Conservation (phyloP, 2,329 filamentous ascomycete genomes). For the Graphiopsis chlorocephala region DNA sequence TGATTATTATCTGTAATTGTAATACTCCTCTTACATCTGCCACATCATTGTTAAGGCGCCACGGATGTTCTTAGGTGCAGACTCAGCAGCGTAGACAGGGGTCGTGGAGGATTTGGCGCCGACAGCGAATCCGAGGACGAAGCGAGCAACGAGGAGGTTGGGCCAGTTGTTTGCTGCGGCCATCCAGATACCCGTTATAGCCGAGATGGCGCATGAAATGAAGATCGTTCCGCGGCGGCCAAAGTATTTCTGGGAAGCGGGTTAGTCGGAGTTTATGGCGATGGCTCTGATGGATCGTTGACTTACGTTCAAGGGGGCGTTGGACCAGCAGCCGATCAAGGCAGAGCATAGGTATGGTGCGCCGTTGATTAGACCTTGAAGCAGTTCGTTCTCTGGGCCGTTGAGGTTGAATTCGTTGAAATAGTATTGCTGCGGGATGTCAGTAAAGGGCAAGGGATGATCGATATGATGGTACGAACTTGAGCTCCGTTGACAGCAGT, state of each 20-base stretch:
- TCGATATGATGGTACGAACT: not conserved
- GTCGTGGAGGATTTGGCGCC: constrained; percentile 43
- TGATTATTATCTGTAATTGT: not conserved
- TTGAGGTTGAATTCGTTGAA: constrained; percentile 29
- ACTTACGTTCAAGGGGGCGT: constrained; percentile 62
- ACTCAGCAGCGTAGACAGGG: constrained; percentile 43
- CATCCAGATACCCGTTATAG: constrained; percentile 57
- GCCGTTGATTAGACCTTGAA: constrained; percentile 57
- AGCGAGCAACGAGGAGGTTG: constrained; percentile 66
- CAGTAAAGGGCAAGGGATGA: not conserved
- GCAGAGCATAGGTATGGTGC: constrained; percentile 66
- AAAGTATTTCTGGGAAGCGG: constrained; percentile 48
- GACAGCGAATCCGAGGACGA: constrained; percentile 63
- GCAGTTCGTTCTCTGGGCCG: constrained; percentile 22
- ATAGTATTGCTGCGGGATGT: constrained; percentile 23
- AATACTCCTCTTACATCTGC: constrained; percentile 41
- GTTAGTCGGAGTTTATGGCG: not conserved
- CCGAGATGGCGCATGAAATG: constrained; percentile 68
- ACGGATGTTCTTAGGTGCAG: constrained; percentile 38
- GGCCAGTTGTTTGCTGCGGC: constrained; percentile 69
- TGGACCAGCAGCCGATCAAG: constrained; percentile 69
- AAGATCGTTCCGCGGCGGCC: constrained; percentile 75
- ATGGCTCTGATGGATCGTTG: not conserved
- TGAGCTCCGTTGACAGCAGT: constrained; percentile 49
- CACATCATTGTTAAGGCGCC: constrained; percentile 48